A percentile compares a stretch with the other conserved stretches of the same genome.
Evolutionary conservation across 441 rosid genomes (phyloP).

Genomic region (Populus tomentosa): DNA sequence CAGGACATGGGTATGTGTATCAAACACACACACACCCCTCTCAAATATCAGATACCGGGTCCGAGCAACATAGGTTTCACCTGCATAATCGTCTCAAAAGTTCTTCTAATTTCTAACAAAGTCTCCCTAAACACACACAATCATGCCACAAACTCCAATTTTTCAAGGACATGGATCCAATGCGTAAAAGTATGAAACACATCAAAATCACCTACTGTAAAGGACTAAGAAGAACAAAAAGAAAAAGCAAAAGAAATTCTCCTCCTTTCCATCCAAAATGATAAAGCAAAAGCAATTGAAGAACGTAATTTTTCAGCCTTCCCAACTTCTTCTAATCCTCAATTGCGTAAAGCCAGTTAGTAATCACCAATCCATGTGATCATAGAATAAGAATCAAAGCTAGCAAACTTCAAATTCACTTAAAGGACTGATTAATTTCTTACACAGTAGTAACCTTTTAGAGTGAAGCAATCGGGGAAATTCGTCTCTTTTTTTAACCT

Average conservation of each 20-base stretch:
- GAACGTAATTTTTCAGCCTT: constrained; percentile 9
- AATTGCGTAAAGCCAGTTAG: constrained; percentile 12
- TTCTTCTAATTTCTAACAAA: not conserved
- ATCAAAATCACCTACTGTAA: constrained; percentile 11
- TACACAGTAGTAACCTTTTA: not conserved
- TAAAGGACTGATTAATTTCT: not conserved
- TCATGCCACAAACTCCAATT: not conserved
- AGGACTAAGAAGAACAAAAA: not conserved
- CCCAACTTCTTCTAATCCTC: constrained; percentile 6
- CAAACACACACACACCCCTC: not conserved
- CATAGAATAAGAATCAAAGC: not conserved
- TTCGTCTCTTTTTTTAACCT: not conserved
- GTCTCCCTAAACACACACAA: not conserved
- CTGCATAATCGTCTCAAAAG: not conserved
- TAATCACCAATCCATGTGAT: not conserved
- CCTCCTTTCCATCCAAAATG: constrained; percentile 7
- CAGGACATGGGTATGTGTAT: not conserved
- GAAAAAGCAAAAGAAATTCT: not conserved
- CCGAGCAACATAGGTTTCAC: not conserved
- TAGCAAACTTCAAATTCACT: not conserved
- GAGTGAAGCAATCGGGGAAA: not conserved
- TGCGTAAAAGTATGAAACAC: not conserved
- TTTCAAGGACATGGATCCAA: not conserved
- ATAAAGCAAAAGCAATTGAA: constrained; percentile 21
- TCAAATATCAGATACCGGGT: not conserved